Percentiles rank a stretch among this genome's conserved stretches.
Evolutionary conservation across 2,329 filamentous ascomycete genomes (phyloP).

Genomic region (Exserohilum rostratum): DNA sequence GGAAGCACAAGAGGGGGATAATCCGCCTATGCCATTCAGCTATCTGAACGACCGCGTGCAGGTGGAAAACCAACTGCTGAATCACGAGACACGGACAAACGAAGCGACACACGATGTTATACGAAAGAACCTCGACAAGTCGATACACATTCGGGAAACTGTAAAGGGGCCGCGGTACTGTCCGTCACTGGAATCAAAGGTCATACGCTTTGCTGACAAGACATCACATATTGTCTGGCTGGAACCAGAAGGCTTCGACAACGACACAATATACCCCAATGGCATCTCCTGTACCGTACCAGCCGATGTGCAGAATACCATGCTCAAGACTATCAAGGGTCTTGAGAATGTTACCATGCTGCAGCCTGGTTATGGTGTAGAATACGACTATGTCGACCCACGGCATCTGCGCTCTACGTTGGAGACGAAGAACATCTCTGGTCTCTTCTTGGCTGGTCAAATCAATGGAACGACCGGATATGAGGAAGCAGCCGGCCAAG

Average conservation of each 20-base stretch:
- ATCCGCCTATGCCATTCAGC: constrained; percentile 88
- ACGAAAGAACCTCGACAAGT: constrained; percentile 88
- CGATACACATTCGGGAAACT: constrained; percentile 93
- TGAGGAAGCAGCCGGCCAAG: constrained; percentile 94
- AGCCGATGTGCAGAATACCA: constrained; percentile 79
- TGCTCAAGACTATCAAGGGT: constrained; percentile 85
- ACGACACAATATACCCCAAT: constrained; percentile 90
- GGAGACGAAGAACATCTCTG: constrained; percentile 89
- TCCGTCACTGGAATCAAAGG: constrained; percentile 91
- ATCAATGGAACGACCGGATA: constrained; percentile 99
- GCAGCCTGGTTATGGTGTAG: constrained; percentile 94
- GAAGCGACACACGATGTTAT: constrained; percentile 81
- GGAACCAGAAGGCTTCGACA: constrained; percentile 93
- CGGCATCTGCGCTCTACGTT: constrained; percentile 85
- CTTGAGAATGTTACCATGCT: constrained; percentile 90
- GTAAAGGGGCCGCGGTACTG: constrained; percentile 95
- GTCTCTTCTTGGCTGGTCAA: constrained; percentile 91
- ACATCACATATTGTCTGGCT: constrained; percentile 90
- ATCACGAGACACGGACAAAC: constrained; percentile 88
- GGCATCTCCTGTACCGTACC: constrained; percentile 97
- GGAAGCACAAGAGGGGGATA: constrained; percentile 78
- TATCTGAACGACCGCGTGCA: constrained; percentile 81
- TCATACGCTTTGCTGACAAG: constrained; percentile 85
- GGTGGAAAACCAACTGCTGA: constrained; percentile 82
- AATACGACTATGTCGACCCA: constrained; percentile 98